A percentile compares a stretch with the other conserved stretches of the same genome.
Evolutionary conservation across 2,329 filamentous ascomycete genomes (phyloP).

Genomic region (Alternaria tenuissima): DNA sequence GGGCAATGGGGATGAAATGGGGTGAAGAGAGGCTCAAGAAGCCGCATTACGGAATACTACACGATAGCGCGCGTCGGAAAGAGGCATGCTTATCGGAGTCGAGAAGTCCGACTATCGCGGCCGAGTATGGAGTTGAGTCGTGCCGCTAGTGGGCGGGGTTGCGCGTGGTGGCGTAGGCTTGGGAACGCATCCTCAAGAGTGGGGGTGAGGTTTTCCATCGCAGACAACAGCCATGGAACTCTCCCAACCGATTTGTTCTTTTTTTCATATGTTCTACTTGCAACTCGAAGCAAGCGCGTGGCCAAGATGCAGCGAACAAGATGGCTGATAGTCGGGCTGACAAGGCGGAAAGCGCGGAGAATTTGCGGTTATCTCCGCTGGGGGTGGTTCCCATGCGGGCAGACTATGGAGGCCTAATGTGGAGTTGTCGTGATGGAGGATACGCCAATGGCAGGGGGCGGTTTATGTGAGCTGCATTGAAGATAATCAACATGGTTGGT

Average conservation of each 20-base stretch:
- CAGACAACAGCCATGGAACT: background rate
- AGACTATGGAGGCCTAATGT: background rate
- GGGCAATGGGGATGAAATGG: conserved; percentile 21
- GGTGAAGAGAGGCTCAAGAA: conserved; percentile 2
- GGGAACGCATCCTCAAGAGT: conserved; percentile 24
- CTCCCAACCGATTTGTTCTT: background rate
- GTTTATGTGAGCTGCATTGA: background rate
- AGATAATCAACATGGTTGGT: background rate
- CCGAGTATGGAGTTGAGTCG: conserved; percentile 18
- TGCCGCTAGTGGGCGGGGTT: conserved; percentile 28
- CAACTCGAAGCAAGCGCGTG: background rate
- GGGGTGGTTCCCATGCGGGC: background rate
- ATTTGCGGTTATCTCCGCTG: background rate
- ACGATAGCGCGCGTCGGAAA: conserved; percentile 14
- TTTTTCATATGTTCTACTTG: background rate
- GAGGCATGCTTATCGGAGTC: conserved; percentile 23
- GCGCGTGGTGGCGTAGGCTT: conserved; percentile 3
- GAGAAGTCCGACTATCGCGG: conserved; percentile 22
- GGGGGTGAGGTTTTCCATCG: conserved; percentile 18
- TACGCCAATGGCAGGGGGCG: background rate
- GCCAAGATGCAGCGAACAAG: background rate
- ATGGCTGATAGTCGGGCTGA: background rate
- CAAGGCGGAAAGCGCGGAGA: background rate
- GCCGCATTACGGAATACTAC: background rate
- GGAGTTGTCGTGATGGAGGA: background rate